Evolutionary conservation across 305 asterid genomes (phyloP).

Genomic region (Fraxinus platypoda): DNA sequence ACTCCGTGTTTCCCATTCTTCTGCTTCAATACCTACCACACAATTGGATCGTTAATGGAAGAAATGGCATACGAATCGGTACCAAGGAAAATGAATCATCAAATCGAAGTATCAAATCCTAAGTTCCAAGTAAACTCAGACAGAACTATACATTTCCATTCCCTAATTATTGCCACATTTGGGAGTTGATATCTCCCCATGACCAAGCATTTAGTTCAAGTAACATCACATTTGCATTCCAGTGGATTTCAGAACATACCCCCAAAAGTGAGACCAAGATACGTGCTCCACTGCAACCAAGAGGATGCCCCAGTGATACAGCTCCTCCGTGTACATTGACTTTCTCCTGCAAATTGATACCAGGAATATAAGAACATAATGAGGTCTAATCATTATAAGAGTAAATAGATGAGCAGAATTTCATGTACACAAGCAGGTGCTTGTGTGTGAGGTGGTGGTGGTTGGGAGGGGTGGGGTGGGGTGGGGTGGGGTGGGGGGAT

Average conservation of each 20-base stretch:
- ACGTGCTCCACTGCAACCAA: conserved; percentile 99
- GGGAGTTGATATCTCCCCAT: background rate
- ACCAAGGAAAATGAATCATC: background rate
- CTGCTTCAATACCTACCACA: conserved; percentile 49
- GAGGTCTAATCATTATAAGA: background rate
- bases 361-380: conserved; percentile 8
- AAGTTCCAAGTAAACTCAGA: background rate
- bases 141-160: background rate
- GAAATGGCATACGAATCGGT: background rate
- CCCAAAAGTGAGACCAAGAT: conserved; percentile 92
- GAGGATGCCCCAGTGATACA: conserved; percentile 94
- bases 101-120: background rate
- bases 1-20: conserved; percentile 56
- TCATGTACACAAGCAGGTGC: background rate
- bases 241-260: conserved; percentile 44
- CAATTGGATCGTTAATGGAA: background rate
- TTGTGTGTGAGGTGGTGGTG: background rate
- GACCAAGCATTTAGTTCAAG: background rate
- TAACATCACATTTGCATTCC: background rate
- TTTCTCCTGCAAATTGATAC: conserved; percentile 60
- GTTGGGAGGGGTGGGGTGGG: background rate
- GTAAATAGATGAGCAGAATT: background rate
- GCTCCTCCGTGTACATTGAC: conserved; percentile 97
- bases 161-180: background rate
- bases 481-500: background rate